Conservation (phyloP, 2,329 filamentous ascomycete species). For the Tolypocladium inflatum region DNA sequence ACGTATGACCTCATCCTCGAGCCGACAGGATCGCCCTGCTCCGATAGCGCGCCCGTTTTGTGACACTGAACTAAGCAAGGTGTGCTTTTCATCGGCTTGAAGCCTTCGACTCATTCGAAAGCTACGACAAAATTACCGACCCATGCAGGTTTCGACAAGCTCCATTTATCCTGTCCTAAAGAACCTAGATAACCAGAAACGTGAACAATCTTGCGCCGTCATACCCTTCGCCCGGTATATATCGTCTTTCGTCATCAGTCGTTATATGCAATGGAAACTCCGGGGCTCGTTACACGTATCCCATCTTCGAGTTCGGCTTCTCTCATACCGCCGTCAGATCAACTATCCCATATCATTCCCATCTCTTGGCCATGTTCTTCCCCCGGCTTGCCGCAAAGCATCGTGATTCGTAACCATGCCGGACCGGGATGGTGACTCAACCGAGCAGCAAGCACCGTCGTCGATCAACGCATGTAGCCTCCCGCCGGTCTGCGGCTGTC, state of each 20-base stretch:
- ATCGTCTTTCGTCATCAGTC: background rate
- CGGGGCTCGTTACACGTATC: background rate
- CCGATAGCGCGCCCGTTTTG: background rate
- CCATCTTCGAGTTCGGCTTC: background rate
- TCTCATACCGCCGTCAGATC: background rate
- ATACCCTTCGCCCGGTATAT: background rate
- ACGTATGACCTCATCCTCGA: background rate
- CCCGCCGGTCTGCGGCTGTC: conserved; percentile 33
- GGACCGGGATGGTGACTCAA: background rate
- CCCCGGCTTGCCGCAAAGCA: background rate
- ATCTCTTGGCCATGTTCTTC: background rate
- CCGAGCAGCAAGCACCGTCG: background rate
- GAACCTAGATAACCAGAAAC: background rate
- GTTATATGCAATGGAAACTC: background rate
- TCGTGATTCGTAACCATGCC: background rate
- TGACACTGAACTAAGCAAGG: background rate
- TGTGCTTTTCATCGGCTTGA: background rate
- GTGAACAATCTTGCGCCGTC: background rate
- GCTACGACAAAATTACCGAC: background rate
- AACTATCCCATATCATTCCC: background rate
- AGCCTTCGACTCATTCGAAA: background rate
- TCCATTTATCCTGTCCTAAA: background rate
- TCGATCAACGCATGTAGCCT: conserved; percentile 2
- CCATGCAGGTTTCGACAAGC: background rate
- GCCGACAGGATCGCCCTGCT: background rate